These are phyloP conservation scores for Coix lacrymajobi DNA, from an alignment of 176 grass and related monocot genomes.

Conservation along the genomic window DNA sequence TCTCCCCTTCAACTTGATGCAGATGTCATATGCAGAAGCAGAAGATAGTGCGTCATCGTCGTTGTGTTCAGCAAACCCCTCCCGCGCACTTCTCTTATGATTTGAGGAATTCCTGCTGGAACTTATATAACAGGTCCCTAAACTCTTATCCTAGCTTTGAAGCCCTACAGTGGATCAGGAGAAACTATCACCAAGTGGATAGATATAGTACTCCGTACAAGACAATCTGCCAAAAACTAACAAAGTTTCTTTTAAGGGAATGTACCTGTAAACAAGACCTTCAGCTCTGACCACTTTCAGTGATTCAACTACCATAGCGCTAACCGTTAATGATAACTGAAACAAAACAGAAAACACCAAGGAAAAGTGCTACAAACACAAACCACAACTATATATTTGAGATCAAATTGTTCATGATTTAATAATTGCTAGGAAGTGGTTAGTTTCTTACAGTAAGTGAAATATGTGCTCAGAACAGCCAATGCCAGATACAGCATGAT, in stretches of 20 bases:
- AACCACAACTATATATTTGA: constrained; percentile 1
- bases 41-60: constrained; percentile 53
- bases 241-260: not conserved
- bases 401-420: not conserved
- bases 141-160: constrained; percentile 59
- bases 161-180: constrained; percentile 37
- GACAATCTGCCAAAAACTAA: not conserved
- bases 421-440: not conserved
- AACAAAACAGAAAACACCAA: not conserved
- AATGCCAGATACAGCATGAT: too few species aligned
- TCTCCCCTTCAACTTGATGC: constrained; percentile 88
- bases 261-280: constrained; percentile 73
- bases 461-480: too few species aligned
- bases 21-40: constrained; percentile 85
- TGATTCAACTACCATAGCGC: constrained; percentile 83
- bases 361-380: not conserved
- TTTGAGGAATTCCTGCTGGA: constrained; percentile 62
- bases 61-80: constrained; percentile 88
- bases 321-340: not conserved
- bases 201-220: not conserved
- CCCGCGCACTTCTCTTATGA: too few species aligned
- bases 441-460: not conserved
- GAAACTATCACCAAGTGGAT: not conserved
- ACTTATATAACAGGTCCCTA: constrained; percentile 51
- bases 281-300: constrained; percentile 80